These are phyloP conservation scores for Cicer bijugum DNA, from an alignment of 306 rosid species.

Conservation along the genomic window DNA sequence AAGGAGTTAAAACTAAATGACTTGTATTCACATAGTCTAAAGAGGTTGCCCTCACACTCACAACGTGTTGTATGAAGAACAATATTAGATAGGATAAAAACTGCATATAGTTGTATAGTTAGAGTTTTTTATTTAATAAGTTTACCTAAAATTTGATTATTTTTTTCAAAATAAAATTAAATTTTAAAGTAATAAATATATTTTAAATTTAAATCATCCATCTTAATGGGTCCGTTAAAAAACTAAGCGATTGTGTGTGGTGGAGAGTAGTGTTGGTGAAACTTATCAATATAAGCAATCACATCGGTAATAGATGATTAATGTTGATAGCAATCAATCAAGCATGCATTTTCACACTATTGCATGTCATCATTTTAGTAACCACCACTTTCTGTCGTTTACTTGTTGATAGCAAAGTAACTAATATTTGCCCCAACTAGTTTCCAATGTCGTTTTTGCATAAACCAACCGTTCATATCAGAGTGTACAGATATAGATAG, in stretches of 20 bases:
- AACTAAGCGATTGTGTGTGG: neutral
- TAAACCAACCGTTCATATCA: neutral
- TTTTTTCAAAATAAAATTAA: no score
- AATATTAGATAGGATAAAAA: no score
- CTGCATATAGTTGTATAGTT: no score
- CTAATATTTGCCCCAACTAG: constrained; percentile 9
- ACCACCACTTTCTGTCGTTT: constrained; percentile 39
- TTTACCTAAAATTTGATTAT: no score
- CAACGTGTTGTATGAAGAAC: neutral
- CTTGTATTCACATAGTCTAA: no score
- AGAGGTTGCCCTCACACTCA: constrained; percentile 2
- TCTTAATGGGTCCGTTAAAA: no score
- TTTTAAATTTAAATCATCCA: no score
- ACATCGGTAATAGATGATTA: constrained; percentile 11
- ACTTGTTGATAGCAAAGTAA: constrained; percentile 18
- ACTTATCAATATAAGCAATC: neutral
- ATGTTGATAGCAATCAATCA: constrained; percentile 24
- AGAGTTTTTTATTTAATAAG: no score
- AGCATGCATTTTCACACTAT: neutral
- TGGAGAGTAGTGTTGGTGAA: constrained; percentile 3
- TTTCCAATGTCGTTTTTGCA: constrained; percentile 1
- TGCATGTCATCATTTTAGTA: constrained; percentile 2
- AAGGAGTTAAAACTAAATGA: no score
- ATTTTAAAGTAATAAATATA: no score
- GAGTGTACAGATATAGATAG: neutral